These are phyloP conservation scores for Daldinia sp. DNA, from an alignment of 2,329 filamentous ascomycete species.

Conservation along the genomic window DNA sequence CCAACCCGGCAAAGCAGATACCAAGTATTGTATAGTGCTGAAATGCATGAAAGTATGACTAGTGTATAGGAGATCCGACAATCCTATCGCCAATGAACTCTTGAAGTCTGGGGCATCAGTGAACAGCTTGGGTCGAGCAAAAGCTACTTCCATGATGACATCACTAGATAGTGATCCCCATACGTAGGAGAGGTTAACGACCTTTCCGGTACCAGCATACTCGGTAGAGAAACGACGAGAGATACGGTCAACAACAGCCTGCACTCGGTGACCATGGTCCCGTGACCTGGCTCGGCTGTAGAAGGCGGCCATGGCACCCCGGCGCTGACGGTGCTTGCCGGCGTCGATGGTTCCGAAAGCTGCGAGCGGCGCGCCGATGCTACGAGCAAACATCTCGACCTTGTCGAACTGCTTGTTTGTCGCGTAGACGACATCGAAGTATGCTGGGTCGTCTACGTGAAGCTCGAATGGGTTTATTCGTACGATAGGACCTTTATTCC, in stretches of 20 bases:
- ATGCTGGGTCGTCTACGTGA: slow-evolving; percentile 30
- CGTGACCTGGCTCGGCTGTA: slow-evolving; percentile 49
- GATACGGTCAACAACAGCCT: slow-evolving; percentile 18
- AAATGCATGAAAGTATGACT: slow-evolving; percentile 14
- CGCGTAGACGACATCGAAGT: slow-evolving; percentile 23
- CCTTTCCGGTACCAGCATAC: slow-evolving; percentile 19
- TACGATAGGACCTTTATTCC: slow-evolving; percentile 26
- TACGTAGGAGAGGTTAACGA: slow-evolving; percentile 28
- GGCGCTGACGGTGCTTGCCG: slow-evolving; percentile 33
- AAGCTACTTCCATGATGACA: slow-evolving; percentile 30
- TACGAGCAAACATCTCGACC: slow-evolving; percentile 8
- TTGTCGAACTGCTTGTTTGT: slow-evolving; percentile 28
- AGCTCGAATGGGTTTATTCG: slow-evolving; percentile 44
- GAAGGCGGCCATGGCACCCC: slow-evolving; percentile 39
- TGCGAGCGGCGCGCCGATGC: slow-evolving; percentile 31
- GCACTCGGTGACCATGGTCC: slow-evolving; percentile 15
- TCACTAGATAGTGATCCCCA: slow-evolving; percentile 30
- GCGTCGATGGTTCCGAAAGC: slow-evolving; percentile 30
- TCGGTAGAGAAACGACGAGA: slow-evolving; percentile 28
- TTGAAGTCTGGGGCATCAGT: slow-evolving; percentile 24
- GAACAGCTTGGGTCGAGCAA: slow-evolving; percentile 18
- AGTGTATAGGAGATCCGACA: slow-evolving; percentile 8
- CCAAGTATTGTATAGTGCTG: not conserved
- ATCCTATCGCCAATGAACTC: slow-evolving; percentile 14
- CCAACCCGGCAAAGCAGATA: slow-evolving; percentile 8